These are phyloP conservation scores for Aureobasidium uvarum DNA, from an alignment of 2,329 filamentous ascomycete species.

Conservation along the genomic window DNA sequence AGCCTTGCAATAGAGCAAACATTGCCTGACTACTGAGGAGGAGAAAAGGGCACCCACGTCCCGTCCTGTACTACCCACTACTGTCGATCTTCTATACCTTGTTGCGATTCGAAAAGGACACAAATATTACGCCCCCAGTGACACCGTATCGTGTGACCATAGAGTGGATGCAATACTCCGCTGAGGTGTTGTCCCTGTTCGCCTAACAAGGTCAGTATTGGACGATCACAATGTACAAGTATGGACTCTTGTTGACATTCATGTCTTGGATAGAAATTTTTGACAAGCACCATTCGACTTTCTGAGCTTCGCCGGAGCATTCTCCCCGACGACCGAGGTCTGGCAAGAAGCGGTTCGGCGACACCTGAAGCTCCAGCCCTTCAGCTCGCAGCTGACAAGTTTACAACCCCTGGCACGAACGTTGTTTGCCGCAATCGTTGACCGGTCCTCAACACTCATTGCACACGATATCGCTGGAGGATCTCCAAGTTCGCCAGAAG, in stretches of 20 bases:
- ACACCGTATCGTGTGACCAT: slow-evolving; percentile 1
- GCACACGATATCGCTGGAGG: neutral
- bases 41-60: slow-evolving; percentile 7
- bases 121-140: neutral
- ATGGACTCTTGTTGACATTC: slow-evolving; percentile 10
- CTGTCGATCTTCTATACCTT: neutral
- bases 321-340: neutral
- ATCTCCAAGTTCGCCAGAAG: neutral
- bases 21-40: slow-evolving; percentile 13
- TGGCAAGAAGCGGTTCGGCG: neutral
- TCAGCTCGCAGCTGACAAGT: neutral
- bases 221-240: slow-evolving; percentile 6
- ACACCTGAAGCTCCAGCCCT: neutral
- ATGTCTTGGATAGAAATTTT: neutral
- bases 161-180: neutral
- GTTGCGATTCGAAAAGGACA: neutral
- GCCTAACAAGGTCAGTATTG: slow-evolving; percentile 9
- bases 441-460: slow-evolving; percentile 13
- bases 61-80: neutral
- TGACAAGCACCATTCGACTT: slow-evolving; percentile 18
- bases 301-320: slow-evolving; percentile 5
- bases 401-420: neutral
- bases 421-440: slow-evolving; percentile 1
- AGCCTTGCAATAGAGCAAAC: slow-evolving; percentile 3
- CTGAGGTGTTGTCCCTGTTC: neutral